Conservation (phyloP, 768 basidiomycete genomes). For the Russula sp. region DNA sequence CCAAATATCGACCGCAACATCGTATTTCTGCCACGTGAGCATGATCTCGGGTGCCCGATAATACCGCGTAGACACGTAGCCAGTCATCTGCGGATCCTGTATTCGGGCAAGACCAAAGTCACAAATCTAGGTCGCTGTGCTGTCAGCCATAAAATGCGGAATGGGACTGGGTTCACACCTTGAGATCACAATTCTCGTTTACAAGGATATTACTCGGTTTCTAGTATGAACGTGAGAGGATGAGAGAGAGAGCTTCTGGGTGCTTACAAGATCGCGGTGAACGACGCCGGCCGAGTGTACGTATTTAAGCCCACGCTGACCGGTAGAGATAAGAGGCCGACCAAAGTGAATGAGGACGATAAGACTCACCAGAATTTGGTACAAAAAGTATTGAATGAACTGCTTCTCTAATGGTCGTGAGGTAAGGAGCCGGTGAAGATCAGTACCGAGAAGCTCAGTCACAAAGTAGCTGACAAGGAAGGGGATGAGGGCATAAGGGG, state of each 20-base stretch:
- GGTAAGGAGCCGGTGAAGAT: conserved; percentile 93
- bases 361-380: conserved; percentile 84
- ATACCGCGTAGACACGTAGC: conserved; percentile 98
- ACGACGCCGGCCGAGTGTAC: conserved; percentile 99
- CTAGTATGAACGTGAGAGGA: conserved; percentile 31
- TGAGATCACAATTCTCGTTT: conserved; percentile 99
- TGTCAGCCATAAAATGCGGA: conserved; percentile 15
- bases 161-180: conserved; percentile 43
- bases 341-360: neutral
- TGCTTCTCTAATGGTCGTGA: conserved; percentile 98
- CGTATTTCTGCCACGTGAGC: conserved; percentile 99
- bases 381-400: conserved; percentile 99
- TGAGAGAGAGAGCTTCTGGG: neutral
- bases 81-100: conserved; percentile 99
- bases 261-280: conserved; percentile 84
- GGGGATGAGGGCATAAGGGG: neutral
- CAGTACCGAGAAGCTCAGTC: conserved; percentile 95
- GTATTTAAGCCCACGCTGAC: conserved; percentile 93
- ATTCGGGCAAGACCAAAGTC: conserved; percentile 98
- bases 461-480: conserved; percentile 79
- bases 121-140: conserved; percentile 60
- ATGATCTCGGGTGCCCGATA: conserved; percentile 99
- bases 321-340: neutral
- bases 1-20: conserved; percentile 99
- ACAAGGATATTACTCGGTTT: conserved; percentile 99